Percentiles rank a stretch among this genome's conserved stretches.
Conservation (phyloP, 257 asterid genomes). For the Sherardia arvensis region DNA sequence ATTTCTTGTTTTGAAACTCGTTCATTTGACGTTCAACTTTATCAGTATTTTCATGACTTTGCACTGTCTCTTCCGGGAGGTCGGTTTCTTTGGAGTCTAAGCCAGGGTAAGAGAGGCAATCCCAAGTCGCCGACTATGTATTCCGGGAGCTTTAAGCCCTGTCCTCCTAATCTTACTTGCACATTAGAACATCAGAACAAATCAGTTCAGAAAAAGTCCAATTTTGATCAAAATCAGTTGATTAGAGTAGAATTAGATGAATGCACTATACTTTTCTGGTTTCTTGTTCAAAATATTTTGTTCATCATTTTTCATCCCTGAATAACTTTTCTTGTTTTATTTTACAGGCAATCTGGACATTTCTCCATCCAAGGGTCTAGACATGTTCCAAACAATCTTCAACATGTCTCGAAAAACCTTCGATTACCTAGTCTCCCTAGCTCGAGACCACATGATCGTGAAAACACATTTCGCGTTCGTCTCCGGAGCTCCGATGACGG, state of each 20-base stretch:
- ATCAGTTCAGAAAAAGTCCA: too few species aligned
- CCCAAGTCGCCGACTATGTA: too few species aligned
- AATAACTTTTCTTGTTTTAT: background rate
- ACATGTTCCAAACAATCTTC: slow-evolving; percentile 40
- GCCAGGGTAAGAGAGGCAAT: too few species aligned
- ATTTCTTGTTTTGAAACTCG: background rate
- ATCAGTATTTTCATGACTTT: background rate
- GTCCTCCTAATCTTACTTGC: too few species aligned
- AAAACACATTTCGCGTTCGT: slow-evolving; percentile 50
- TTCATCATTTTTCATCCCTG: background rate
- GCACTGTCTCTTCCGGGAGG: too few species aligned
- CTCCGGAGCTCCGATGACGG: slow-evolving; percentile 55
- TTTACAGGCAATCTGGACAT: slow-evolving; percentile 20
- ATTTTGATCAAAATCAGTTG: too few species aligned
- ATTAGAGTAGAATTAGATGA: too few species aligned
- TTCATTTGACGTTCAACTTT: background rate
- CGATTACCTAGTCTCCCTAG: slow-evolving; percentile 61
- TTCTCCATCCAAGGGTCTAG: slow-evolving; percentile 34
- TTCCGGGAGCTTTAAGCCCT: too few species aligned
- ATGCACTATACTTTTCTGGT: too few species aligned
- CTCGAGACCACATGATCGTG: slow-evolving; percentile 54
- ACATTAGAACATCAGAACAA: too few species aligned
- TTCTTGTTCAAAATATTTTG: too few species aligned
- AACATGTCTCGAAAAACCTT: slow-evolving; percentile 60
- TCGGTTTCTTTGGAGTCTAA: too few species aligned